Evolutionary conservation across 2,329 filamentous ascomycete species (phyloP).

Genomic region (Biscogniauxia sp.): DNA sequence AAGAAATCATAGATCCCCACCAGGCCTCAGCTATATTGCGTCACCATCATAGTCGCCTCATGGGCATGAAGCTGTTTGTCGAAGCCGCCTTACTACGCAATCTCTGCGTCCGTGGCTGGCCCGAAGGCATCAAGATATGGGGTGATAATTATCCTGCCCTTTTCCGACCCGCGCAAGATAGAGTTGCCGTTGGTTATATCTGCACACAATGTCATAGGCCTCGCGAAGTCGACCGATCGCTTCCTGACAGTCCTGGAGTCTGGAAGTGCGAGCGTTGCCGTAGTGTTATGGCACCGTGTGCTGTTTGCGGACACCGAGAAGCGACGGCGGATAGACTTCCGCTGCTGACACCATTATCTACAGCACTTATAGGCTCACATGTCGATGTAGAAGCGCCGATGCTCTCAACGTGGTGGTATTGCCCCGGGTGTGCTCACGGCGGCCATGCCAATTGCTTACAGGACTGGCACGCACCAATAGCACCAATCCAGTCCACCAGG

Average conservation of each 20-base stretch:
- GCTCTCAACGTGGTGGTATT: conserved; percentile 60
- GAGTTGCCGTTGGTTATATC: conserved; percentile 51
- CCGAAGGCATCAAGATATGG: conserved; percentile 49
- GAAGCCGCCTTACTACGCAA: conserved; percentile 62
- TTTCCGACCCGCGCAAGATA: conserved; percentile 53
- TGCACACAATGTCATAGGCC: conserved; percentile 58
- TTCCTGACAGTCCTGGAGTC: conserved; percentile 42
- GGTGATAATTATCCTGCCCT: conserved; percentile 54
- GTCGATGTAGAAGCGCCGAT: conserved; percentile 25
- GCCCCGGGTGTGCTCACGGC: conserved; percentile 60
- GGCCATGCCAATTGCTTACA: conserved; percentile 60
- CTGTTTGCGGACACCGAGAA: conserved; percentile 57
- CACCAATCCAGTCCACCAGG: conserved; percentile 4
- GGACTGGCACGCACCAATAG: conserved; percentile 52
- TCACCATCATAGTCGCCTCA: conserved; percentile 60
- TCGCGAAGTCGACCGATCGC: conserved; percentile 49
- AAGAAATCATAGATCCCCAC: conserved; percentile 51
- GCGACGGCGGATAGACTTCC: conserved; percentile 38
- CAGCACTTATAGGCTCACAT: conserved; percentile 18
- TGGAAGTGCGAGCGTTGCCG: conserved; percentile 59
- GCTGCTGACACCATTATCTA: conserved; percentile 17
- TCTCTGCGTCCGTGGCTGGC: conserved; percentile 57
- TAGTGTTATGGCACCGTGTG: conserved; percentile 53
- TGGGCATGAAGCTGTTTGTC: conserved; percentile 57
- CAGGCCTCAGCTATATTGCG: conserved; percentile 56